These are phyloP conservation scores for Mycena indigotica DNA, from an alignment of 768 basidiomycete genomes.

Conservation along the genomic window DNA sequence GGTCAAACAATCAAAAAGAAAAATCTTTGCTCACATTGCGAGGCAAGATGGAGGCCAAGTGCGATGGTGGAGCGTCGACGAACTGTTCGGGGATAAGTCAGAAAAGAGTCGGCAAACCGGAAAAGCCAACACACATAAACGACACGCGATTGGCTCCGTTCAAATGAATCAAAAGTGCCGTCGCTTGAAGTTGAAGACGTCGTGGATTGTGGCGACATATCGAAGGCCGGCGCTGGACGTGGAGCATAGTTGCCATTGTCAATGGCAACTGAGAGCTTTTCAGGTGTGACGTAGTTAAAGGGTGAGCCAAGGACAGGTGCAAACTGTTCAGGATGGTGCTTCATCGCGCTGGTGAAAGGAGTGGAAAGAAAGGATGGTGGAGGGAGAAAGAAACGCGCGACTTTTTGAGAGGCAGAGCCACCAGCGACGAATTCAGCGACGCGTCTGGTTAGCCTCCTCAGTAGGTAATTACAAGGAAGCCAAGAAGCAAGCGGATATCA, in stretches of 20 bases:
- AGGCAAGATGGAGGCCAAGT: background rate
- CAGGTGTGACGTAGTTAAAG: slow-evolving; percentile 6
- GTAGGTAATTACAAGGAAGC: no score
- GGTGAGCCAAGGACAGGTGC: slow-evolving; percentile 8
- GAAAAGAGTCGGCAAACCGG: background rate
- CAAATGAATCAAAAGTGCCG: slow-evolving; percentile 18
- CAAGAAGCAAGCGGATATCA: no score
- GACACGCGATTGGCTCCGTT: slow-evolving; percentile 15
- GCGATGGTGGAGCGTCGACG: background rate
- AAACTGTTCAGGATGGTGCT: background rate
- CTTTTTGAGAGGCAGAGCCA: background rate
- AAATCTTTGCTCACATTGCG: background rate
- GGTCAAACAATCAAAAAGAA: no score
- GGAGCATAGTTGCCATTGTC: slow-evolving; percentile 7
- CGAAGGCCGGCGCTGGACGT: slow-evolving; percentile 4
- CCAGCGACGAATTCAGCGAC: no score
- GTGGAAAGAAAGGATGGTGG: background rate
- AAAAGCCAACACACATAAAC: slow-evolving; percentile 12
- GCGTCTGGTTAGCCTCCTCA: no score
- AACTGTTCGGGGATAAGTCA: background rate
- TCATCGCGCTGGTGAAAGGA: background rate
- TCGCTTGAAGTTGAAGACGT: slow-evolving; percentile 17
- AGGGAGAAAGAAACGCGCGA: background rate
- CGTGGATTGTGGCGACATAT: slow-evolving; percentile 19
- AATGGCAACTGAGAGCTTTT: slow-evolving; percentile 3